Conservation (phyloP, 169 alveolate genomes). For the Plasmodium yoelii region DNA sequence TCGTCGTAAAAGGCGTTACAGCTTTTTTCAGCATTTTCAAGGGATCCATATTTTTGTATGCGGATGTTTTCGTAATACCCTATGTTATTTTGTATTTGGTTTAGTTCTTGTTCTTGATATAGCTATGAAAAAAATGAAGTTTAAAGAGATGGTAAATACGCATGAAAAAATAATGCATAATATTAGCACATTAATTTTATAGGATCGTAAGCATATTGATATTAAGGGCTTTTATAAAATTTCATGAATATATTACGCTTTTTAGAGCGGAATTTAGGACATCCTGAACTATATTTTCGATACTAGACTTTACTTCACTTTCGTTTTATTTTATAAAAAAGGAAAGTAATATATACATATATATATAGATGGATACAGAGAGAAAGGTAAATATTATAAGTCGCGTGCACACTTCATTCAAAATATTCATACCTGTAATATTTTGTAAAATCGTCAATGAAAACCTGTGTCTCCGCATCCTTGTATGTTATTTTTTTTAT, state of each 20-base stretch:
- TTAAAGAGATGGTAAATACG: neutral
- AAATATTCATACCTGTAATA: constrained; percentile 49
- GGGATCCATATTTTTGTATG: constrained; percentile 29
- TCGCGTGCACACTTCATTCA: no score
- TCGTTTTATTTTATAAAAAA: neutral
- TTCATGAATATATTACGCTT: constrained; percentile 25
- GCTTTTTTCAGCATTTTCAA: constrained; percentile 23
- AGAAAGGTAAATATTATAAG: neutral
- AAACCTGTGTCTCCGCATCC: constrained; percentile 55
- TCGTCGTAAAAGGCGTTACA: constrained; percentile 38
- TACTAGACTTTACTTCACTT: constrained; percentile 39
- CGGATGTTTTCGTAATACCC: constrained; percentile 60
- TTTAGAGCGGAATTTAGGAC: constrained; percentile 50
- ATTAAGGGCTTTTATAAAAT: neutral
- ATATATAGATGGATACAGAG: neutral
- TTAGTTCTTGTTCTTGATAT: constrained; percentile 44
- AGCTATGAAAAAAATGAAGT: constrained; percentile 5
- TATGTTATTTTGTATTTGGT: constrained; percentile 21
- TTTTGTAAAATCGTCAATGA: constrained; percentile 60
- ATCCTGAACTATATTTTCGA: constrained; percentile 52
- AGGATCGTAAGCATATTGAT: neutral
- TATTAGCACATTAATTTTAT: neutral
- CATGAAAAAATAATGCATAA: no score
- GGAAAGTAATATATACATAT: neutral
- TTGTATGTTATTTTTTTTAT: constrained; percentile 33